A percentile compares a stretch with the other conserved stretches of the same genome.
Evolutionary conservation across 768 basidiomycete species (phyloP).

Genomic region (Pseudohyphozyma bogoriensis): DNA sequence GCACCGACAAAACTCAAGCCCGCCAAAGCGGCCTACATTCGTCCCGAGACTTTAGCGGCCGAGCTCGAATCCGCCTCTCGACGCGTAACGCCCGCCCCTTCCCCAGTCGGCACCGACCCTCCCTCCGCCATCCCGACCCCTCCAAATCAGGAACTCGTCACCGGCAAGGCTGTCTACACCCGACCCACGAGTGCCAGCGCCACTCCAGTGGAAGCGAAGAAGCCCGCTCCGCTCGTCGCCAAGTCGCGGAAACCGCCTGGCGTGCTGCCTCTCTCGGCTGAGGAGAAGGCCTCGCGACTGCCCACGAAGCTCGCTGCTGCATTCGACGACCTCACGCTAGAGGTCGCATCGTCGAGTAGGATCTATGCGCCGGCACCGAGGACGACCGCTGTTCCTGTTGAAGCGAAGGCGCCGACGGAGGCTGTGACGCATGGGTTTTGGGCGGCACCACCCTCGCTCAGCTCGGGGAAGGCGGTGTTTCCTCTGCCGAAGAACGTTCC

Average conservation of each 20-base stretch:
- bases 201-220: not conserved
- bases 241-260: conserved; percentile 2
- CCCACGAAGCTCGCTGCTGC: conserved; percentile 48
- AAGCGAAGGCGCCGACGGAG: conserved; percentile 15
- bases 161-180: conserved; percentile 15
- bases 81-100: not conserved
- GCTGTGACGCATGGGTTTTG: conserved; percentile 17
- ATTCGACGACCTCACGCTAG: conserved; percentile 51
- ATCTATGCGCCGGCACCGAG: conserved; percentile 4
- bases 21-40: conserved; percentile 18
- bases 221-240: not conserved
- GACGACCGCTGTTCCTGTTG: conserved; percentile 6
- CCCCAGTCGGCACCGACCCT: not conserved
- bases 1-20: no score
- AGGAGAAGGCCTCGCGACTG: conserved; percentile 8
- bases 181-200: not conserved
- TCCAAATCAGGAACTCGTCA: not conserved
- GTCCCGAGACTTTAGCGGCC: not conserved
- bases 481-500: conserved; percentile 12
- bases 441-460: conserved; percentile 17
- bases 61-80: no score
- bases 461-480: conserved; percentile 19
- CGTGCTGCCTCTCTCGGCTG: conserved; percentile 8
- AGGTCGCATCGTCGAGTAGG: conserved; percentile 30
- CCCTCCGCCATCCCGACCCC: not conserved